Conservation (phyloP, 345 rosid species). For the Populus alba region DNA sequence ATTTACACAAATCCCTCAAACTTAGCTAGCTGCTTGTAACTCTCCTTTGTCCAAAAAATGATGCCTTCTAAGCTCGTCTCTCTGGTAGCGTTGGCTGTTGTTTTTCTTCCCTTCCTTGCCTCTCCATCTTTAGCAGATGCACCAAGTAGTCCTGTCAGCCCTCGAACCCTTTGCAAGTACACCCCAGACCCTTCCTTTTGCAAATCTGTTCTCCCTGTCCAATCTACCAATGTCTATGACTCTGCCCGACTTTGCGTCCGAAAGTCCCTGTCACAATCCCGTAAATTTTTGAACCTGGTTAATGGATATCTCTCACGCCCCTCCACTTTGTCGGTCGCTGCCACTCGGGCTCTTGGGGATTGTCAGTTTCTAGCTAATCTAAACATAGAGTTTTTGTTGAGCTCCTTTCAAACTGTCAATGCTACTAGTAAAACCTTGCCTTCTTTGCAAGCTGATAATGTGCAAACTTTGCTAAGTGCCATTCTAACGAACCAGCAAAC, state of each 20-base stretch:
- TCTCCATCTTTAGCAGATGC: slow-evolving; percentile 24
- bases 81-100: not conserved
- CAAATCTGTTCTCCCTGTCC: slow-evolving; percentile 53
- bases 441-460: slow-evolving; percentile 49
- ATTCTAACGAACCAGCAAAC: slow-evolving; percentile 76
- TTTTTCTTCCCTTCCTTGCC: slow-evolving; percentile 27
- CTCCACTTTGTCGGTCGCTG: slow-evolving; percentile 39
- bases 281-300: slow-evolving; percentile 44
- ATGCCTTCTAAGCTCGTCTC: slow-evolving; percentile 30
- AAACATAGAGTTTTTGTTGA: slow-evolving; percentile 56
- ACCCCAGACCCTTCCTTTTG: slow-evolving; percentile 69
- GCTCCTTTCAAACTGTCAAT: slow-evolving; percentile 44
- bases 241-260: slow-evolving; percentile 58
- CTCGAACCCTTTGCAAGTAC: slow-evolving; percentile 43
- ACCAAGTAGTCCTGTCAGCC: slow-evolving; percentile 25
- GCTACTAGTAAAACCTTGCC: slow-evolving; percentile 37
- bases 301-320: slow-evolving; percentile 49
- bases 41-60: not conserved
- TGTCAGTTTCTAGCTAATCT: slow-evolving; percentile 51
- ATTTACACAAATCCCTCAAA: not conserved
- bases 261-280: slow-evolving; percentile 59
- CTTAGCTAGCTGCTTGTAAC: no score
- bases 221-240: slow-evolving; percentile 43
- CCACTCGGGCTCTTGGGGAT: slow-evolving; percentile 69
- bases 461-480: slow-evolving; percentile 71